Conservation (phyloP, 2,329 filamentous ascomycete genomes). For the Microsporum audouinii region DNA sequence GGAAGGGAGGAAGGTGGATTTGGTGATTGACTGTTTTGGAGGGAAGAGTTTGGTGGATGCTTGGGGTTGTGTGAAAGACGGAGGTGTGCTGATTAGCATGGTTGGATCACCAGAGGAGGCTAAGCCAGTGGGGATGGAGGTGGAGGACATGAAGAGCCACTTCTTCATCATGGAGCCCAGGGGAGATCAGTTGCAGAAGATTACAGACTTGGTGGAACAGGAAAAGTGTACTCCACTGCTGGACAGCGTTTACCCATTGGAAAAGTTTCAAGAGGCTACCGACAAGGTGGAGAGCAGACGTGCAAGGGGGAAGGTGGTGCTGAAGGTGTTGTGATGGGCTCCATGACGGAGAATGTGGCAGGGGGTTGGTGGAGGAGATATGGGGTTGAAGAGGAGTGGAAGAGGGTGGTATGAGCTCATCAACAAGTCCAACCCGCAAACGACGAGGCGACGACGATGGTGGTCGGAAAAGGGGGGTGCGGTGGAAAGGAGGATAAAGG, state of each 20-base stretch:
- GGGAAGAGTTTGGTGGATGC: slow-evolving; percentile 32
- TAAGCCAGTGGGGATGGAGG: slow-evolving; percentile 20
- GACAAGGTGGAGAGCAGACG: slow-evolving; percentile 30
- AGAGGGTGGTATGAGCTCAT: not conserved
- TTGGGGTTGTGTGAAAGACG: slow-evolving; percentile 32
- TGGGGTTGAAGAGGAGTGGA: not conserved
- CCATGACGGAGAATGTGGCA: not conserved
- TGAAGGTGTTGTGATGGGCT: slow-evolving; percentile 12
- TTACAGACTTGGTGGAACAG: slow-evolving; percentile 31
- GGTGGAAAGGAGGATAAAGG: not conserved
- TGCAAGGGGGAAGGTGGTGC: slow-evolving; percentile 35
- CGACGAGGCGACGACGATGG: not conserved
- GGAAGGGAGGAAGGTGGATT: slow-evolving; percentile 26
- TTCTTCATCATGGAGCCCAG: slow-evolving; percentile 36
- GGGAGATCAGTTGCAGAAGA: slow-evolving; percentile 26
- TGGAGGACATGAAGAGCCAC: slow-evolving; percentile 22
- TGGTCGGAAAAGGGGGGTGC: not conserved
- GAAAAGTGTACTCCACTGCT: slow-evolving; percentile 27
- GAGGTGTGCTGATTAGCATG: slow-evolving; percentile 32
- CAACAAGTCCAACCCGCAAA: not conserved
- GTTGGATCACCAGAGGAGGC: slow-evolving; percentile 25
- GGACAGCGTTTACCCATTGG: slow-evolving; percentile 34
- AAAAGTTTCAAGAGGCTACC: slow-evolving; percentile 32
- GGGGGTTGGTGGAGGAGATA: not conserved
- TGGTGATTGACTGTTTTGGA: slow-evolving; percentile 38